Evolutionary conservation across 1,139 yeast genomes (phyloP), one percentile per base, ranked within the genome.

Genomic region (Hemisphaericaspora subhashii): DNA sequence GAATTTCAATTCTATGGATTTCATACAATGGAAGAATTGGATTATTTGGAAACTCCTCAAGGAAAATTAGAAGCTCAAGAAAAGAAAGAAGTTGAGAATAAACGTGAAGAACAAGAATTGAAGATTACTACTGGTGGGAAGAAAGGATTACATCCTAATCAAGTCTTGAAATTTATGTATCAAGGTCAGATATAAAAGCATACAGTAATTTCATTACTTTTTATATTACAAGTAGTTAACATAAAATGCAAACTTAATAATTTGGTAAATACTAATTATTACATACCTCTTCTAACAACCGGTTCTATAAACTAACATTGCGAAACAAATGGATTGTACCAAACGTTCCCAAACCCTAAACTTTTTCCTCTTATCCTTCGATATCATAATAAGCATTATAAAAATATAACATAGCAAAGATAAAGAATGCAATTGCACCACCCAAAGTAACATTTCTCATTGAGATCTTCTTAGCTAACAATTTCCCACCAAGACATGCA

Each of bases 401-500:
- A 46, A 90, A 78, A 64, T 94, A 94, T 58, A 88, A 66, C 28
- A 88, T 55, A 13, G 97, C 80, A 64, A 94, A 92, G 31, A 88
- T 60, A 48, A 89, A 76, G 65, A 92, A 92, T 15, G 96, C 90
- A 41, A 72, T 62, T 7, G 97, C 86, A 32, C 99, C 98, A 36
- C 95, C 90, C 41, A 92, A 68, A 1, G 98, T 89, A 46, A 92
- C 92, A 34, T 85, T 87, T 66, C 95, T 81, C 86, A 92, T 80
- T 46, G 95, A 84, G 46, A 92, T 88, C 62, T 82, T 84, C 38
- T 89, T 79, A 31, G 98, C 98, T 48, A 94, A 72, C 44, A 87
- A 72, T 64, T 85, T 85, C 24, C 99, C 99, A 33, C 98, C 98
- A 43, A 87, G 44, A 39, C 94, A 95, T n/a, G 98, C 98, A 43